Percentiles rank a stretch among this genome's conserved stretches.
Conservation (phyloP, 805 yeast genomes). For the Candida silvicultrix region DNA sequence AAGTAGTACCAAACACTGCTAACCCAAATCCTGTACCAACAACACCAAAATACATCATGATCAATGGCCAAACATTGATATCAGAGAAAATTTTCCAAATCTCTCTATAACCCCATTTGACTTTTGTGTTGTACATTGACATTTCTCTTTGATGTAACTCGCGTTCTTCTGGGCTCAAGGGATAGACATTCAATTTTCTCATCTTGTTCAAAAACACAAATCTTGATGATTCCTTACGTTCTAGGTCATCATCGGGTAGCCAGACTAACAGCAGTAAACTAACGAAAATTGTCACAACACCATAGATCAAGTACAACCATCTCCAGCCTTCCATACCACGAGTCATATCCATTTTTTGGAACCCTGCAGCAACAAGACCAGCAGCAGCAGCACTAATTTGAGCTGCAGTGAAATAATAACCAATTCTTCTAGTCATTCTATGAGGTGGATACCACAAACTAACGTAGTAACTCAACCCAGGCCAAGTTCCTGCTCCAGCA, state of each 20-base stretch:
- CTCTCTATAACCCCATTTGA: constrained; percentile 55
- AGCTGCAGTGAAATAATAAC: constrained; percentile 88
- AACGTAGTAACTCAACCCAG: constrained; percentile 80
- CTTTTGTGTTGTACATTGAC: constrained; percentile 38
- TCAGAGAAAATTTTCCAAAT: constrained; percentile 51
- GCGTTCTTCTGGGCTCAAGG: constrained; percentile 49
- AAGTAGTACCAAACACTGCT: constrained; percentile 78
- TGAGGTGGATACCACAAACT: constrained; percentile 82
- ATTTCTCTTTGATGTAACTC: constrained; percentile 56
- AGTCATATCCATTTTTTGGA: constrained; percentile 72
- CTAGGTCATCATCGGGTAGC: constrained; percentile 58
- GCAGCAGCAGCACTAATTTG: constrained; percentile 88
- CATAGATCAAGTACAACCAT: constrained; percentile 80
- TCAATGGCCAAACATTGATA: constrained; percentile 68
- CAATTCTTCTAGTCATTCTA: constrained; percentile 71
- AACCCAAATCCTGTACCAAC: constrained; percentile 89
- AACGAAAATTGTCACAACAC: constrained; percentile 55
- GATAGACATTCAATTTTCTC: constrained; percentile 25
- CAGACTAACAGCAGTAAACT: constrained; percentile 71
- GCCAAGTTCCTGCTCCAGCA: constrained; percentile 87
- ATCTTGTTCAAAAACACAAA: constrained; percentile 10
- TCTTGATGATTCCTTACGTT: constrained; percentile 7
- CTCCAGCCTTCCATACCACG: constrained; percentile 78
- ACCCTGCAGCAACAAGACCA: constrained; percentile 82
- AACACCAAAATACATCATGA: constrained; percentile 87